These are phyloP conservation scores for Tranzscheliella williamsii DNA, from an alignment of 1,284 basidiomycete genomes.

Conservation along the genomic window DNA sequence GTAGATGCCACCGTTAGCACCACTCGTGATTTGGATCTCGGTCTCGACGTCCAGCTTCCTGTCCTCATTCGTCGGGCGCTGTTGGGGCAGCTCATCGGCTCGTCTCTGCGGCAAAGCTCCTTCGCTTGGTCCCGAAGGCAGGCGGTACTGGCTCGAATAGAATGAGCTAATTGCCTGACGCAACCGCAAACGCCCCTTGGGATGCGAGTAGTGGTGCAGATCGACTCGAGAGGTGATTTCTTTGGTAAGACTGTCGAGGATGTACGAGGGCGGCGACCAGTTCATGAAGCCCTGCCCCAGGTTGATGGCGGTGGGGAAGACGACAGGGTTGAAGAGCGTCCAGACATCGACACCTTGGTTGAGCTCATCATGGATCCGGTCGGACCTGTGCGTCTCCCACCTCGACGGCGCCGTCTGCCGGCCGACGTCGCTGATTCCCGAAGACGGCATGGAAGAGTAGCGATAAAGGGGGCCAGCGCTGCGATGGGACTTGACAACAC, in stretches of 20 bases:
- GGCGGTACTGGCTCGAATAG: constrained; percentile 38
- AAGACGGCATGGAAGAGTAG: too few relatives aligned
- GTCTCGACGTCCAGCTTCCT: constrained; percentile 78
- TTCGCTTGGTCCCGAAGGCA: constrained; percentile 19
- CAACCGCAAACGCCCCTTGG: constrained; percentile 52
- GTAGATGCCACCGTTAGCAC: constrained; percentile 69
- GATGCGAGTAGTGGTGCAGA: constrained; percentile 58
- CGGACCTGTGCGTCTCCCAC: constrained; percentile 27
- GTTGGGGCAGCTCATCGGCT: constrained; percentile 13
- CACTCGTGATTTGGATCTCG: constrained; percentile 91
- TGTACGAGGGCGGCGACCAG: constrained; percentile 52
- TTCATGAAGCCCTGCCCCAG: constrained; percentile 61
- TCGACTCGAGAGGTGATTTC: constrained; percentile 40
- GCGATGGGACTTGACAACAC: too few relatives aligned
- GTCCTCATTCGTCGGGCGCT: constrained; percentile 57
- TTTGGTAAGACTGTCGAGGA: constrained; percentile 34
- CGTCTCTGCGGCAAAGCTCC: constrained; percentile 33
- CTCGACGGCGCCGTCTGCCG: constrained; percentile 3
- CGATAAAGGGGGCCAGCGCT: too few relatives aligned
- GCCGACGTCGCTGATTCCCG: neutral
- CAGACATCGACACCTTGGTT: constrained; percentile 54
- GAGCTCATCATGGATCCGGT: constrained; percentile 46
- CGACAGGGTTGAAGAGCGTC: constrained; percentile 56
- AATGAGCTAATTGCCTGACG: constrained; percentile 45
- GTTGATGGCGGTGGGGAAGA: constrained; percentile 57